Evolutionary conservation across 2,329 filamentous ascomycete species (phyloP).

Genomic region (Colletotrichum sp.): DNA sequence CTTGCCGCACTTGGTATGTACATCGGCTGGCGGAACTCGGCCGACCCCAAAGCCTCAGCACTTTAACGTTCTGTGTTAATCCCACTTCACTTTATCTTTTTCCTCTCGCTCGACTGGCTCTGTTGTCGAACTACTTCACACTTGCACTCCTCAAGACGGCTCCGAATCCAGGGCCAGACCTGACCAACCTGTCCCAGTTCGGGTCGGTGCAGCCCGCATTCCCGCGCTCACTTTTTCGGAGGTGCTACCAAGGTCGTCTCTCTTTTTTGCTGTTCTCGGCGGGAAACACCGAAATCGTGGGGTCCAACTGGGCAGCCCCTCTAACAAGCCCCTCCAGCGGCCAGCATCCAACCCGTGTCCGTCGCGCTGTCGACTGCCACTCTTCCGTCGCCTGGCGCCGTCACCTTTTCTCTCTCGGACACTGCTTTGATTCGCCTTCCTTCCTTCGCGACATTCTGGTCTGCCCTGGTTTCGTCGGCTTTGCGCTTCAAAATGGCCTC

Average conservation of each 20-base stretch:
- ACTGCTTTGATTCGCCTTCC: not conserved
- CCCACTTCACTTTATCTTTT: not conserved
- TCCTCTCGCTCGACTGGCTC: not conserved
- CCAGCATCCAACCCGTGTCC: not conserved
- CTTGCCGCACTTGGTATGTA: not conserved
- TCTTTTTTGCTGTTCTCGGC: constrained; percentile 10
- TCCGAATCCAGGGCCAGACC: not conserved
- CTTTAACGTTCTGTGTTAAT: not conserved
- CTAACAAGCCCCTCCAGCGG: constrained; percentile 14
- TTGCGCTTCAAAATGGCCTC: constrained; percentile 38
- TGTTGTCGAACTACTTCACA: not conserved
- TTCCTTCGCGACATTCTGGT: not conserved
- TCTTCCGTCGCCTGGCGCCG: not conserved
- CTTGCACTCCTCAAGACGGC: not conserved
- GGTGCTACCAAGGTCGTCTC: not conserved
- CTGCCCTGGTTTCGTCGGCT: not conserved
- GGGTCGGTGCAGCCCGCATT: not conserved
- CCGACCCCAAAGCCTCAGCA: not conserved
- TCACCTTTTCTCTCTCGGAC: not conserved
- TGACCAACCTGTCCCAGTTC: not conserved
- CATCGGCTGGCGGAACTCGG: not conserved
- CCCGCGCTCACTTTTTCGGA: not conserved
- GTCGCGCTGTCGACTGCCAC: not conserved
- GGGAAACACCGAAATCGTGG: constrained; percentile 19
- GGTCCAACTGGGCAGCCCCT: constrained; percentile 17